phyloP scores from a whole-genome alignment of 176 grass and related monocot species.

The Hordeum marinum region DNA sequence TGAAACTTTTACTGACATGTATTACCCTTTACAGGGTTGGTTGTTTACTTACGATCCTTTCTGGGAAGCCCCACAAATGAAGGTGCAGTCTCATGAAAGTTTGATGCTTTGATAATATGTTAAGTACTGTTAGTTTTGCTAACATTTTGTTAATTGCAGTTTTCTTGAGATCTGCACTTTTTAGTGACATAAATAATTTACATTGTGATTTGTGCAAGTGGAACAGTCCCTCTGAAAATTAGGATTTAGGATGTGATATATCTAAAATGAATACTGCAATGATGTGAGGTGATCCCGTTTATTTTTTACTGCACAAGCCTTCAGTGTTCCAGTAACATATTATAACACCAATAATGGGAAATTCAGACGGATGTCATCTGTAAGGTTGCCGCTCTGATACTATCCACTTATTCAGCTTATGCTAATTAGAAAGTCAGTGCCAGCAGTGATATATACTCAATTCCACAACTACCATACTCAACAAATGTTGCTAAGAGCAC shows the following conservation, averaged over 20 bases:
- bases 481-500: background rate
- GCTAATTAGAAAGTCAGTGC: background rate
- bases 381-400: background rate
- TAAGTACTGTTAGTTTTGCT: slow-evolving; percentile 8
- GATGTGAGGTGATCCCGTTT: background rate
- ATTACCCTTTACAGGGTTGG: slow-evolving; percentile 58
- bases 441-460: background rate
- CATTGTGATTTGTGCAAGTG: background rate
- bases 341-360: background rate
- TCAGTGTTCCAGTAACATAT: background rate
- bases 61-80: slow-evolving; percentile 89
- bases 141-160: background rate
- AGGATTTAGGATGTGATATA: background rate
- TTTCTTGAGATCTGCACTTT: slow-evolving; percentile 15
- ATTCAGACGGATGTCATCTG: background rate
- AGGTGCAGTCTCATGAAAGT: slow-evolving; percentile 40
- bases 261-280: background rate
- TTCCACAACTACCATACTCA: background rate
- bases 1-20: slow-evolving; percentile 13
- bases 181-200: background rate
- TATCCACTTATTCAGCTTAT: background rate
- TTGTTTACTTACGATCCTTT: slow-evolving; percentile 91
- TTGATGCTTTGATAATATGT: slow-evolving; percentile 10
- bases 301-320: background rate
- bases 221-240: background rate